These are phyloP conservation scores for Anacardium occidentale DNA, from an alignment of 345 rosid genomes.

Conservation along the genomic window DNA sequence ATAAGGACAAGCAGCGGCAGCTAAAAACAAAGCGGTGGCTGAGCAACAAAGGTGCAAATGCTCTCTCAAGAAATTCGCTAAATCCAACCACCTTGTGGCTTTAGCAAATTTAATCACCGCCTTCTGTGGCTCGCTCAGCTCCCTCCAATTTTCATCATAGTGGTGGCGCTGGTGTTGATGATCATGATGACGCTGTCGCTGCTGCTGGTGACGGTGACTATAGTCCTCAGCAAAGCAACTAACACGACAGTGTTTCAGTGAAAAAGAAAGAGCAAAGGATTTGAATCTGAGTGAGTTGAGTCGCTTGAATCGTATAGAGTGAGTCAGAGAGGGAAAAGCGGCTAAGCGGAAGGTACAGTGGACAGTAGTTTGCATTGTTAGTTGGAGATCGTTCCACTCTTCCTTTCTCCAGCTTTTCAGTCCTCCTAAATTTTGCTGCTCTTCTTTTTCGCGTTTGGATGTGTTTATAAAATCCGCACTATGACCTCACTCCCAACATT, in stretches of 20 bases:
- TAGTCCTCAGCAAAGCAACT: slow-evolving; percentile 3
- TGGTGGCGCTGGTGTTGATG: slow-evolving; percentile 45
- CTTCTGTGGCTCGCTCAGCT: slow-evolving; percentile 50
- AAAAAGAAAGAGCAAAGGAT: slow-evolving; percentile 20
- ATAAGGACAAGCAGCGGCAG: slow-evolving; percentile 75
- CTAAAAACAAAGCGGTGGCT: slow-evolving; percentile 67
- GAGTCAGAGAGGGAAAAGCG: slow-evolving; percentile 37
- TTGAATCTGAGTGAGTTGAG: slow-evolving; percentile 38
- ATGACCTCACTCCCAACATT: slow-evolving; percentile 20
- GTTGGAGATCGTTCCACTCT: background rate
- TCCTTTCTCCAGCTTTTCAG: background rate
- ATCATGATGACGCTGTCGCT: slow-evolving; percentile 24
- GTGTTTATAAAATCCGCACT: slow-evolving; percentile 19
- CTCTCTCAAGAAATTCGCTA: slow-evolving; percentile 82
- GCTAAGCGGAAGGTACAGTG: slow-evolving; percentile 34
- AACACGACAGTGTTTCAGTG: background rate
- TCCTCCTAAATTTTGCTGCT: background rate
- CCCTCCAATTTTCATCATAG: slow-evolving; percentile 32
- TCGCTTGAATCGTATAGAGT: slow-evolving; percentile 33
- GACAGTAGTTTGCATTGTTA: slow-evolving; percentile 46
- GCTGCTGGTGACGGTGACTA: slow-evolving; percentile 5
- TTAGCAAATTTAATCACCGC: slow-evolving; percentile 58
- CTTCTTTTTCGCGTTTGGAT: background rate
- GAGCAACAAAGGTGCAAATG: slow-evolving; percentile 79
- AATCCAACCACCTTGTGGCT: slow-evolving; percentile 64